Percentiles rank a stretch among this genome's conserved stretches.
phyloP scores from a whole-genome alignment of 192 early-diverging fungal species.

The Podila minutissima region DNA sequence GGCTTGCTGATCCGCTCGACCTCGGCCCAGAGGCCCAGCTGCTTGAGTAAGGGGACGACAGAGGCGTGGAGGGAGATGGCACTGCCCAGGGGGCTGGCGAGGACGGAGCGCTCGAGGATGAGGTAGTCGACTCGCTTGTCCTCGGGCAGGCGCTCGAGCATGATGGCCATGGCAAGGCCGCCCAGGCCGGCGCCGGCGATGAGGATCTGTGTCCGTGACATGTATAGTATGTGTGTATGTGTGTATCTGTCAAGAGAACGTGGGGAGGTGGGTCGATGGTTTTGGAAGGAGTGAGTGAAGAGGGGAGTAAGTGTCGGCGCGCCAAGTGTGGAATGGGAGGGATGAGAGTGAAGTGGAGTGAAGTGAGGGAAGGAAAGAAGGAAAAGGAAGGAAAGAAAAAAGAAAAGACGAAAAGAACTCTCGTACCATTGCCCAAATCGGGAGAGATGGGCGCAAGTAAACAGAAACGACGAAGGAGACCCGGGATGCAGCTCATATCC shows the following conservation, averaged over 20 bases:
- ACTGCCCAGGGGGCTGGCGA: conserved; percentile 29
- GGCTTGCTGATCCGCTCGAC: conserved; percentile 35
- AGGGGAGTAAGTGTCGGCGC: neutral
- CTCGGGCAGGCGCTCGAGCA: conserved; percentile 41
- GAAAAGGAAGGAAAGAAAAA: neutral
- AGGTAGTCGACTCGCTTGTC: conserved; percentile 45
- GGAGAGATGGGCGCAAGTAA: too few relatives aligned
- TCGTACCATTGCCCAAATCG: too few relatives aligned
- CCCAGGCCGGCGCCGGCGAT: conserved; percentile 40
- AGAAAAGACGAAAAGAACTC: neutral
- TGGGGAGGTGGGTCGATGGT: too few relatives aligned
- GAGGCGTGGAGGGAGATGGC: conserved; percentile 44
- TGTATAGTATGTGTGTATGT: neutral
- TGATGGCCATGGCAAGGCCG: conserved; percentile 34
- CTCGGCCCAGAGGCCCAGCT: conserved; percentile 34
- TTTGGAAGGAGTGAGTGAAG: neutral
- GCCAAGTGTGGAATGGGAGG: neutral
- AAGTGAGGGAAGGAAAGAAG: neutral
- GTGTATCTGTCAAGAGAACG: neutral
- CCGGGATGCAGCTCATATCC: too few relatives aligned
- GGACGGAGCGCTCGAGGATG: conserved; percentile 28
- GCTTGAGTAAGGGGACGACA: conserved; percentile 35
- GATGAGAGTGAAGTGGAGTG: neutral
- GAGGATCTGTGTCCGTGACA: conserved; percentile 32
- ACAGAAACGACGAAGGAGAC: too few relatives aligned